These are phyloP conservation scores for Stipa capillata DNA, from an alignment of 176 grass and related monocot genomes.

Conservation along the genomic window DNA sequence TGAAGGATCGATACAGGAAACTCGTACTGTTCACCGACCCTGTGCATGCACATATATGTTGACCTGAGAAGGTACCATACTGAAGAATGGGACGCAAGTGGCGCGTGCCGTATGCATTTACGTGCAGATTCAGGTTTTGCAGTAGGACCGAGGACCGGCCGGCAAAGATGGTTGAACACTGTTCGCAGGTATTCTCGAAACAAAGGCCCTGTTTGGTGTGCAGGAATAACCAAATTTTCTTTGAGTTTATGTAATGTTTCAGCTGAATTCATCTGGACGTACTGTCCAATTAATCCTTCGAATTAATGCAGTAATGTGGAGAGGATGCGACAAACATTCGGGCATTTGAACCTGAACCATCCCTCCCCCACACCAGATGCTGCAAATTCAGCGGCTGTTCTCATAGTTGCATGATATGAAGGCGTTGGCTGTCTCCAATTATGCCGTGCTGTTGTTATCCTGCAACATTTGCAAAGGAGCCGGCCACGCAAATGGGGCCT, in stretches of 20 bases:
- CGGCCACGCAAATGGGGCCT: slow-evolving; percentile 4
- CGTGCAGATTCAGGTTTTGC: slow-evolving; percentile 1
- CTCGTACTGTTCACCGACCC: background rate
- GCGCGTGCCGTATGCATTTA: background rate
- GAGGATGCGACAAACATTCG: background rate
- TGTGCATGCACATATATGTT: background rate
- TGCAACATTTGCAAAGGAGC: background rate
- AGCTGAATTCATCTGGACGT: no score
- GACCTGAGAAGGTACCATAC: background rate
- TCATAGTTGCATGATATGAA: slow-evolving; percentile 26
- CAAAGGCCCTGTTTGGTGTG: background rate
- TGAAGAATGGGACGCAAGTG: background rate
- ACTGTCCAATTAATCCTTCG: background rate
- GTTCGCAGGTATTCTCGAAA: background rate
- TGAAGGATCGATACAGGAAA: background rate
- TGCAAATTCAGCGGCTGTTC: slow-evolving; percentile 12
- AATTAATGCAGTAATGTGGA: background rate
- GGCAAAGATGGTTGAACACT: background rate
- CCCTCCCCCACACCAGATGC: background rate
- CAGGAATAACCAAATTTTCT: no score
- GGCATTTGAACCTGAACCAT: background rate
- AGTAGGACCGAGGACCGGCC: background rate
- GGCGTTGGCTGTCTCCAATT: slow-evolving; percentile 37
- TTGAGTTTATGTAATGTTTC: no score
- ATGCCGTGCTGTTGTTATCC: slow-evolving; percentile 25